Evolutionary conservation across 257 asterid genomes (phyloP).

Genomic region (Solanum appendiculatum): DNA sequence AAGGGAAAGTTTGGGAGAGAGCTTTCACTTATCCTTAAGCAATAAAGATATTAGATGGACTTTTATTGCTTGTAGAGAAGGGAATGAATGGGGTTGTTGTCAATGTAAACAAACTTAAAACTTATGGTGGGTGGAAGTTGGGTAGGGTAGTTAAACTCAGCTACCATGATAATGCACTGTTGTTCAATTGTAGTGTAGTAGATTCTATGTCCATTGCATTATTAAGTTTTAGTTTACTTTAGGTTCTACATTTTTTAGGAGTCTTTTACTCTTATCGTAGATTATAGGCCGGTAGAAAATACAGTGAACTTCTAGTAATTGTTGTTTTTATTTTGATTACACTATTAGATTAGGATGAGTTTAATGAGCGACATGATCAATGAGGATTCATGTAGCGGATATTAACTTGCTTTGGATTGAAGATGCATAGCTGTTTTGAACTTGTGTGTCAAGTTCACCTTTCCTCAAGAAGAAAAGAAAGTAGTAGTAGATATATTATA

Average conservation of each 20-base stretch:
- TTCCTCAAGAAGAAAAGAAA: background rate
- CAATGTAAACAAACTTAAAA: background rate
- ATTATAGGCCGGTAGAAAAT: background rate
- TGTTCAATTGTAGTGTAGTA: background rate
- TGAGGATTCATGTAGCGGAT: background rate
- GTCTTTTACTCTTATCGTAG: background rate
- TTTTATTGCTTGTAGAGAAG: background rate
- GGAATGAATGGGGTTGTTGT: background rate
- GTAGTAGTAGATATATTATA: background rate
- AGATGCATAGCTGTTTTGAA: background rate
- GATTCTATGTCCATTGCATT: background rate
- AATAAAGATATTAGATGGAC: constrained; percentile 1
- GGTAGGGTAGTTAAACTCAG: background rate
- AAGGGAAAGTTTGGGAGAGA: background rate
- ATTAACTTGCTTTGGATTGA: background rate
- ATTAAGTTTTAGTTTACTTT: background rate
- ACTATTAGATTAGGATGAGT: background rate
- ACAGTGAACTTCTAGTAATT: background rate
- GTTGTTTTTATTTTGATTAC: background rate
- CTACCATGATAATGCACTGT: constrained; percentile 1
- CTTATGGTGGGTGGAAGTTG: constrained; percentile 5
- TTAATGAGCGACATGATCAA: background rate
- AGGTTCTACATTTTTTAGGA: background rate
- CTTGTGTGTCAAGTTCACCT: background rate
- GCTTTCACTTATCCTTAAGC: background rate